Percentiles rank a stretch among this genome's conserved stretches.
Evolutionary conservation across 2,329 filamentous ascomycete genomes (phyloP).

Genomic region (Whalleya microplaca): DNA sequence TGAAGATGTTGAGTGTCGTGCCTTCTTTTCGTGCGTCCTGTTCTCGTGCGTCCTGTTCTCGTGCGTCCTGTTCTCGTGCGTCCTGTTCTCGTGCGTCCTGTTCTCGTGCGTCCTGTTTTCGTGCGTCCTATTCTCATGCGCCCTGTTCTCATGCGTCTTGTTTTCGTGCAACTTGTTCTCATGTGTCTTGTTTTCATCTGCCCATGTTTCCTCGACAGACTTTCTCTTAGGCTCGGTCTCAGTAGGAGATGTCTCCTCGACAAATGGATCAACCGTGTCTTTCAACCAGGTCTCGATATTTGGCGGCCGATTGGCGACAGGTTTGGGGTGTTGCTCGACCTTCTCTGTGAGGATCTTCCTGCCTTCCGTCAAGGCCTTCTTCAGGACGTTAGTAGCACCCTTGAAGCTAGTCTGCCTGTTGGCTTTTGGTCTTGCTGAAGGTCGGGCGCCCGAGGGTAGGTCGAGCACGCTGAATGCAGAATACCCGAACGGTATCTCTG

Average conservation of each 20-base stretch:
- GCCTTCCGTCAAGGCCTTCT: conserved; percentile 66
- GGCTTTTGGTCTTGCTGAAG: conserved; percentile 47
- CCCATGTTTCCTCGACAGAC: conserved; percentile 42
- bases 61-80: too few relatives aligned
- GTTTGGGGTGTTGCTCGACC: conserved; percentile 56
- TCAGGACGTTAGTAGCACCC: conserved; percentile 64
- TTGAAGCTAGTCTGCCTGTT: conserved; percentile 62
- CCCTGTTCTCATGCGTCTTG: too few relatives aligned
- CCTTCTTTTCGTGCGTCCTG: conserved; percentile 38
- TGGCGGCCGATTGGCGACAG: conserved; percentile 59
- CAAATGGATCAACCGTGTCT: conserved; percentile 64
- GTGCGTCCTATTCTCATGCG: too few relatives aligned
- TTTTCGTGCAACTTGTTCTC: too few relatives aligned
- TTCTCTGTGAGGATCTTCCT: conserved; percentile 68
- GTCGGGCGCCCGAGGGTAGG: conserved; percentile 54
- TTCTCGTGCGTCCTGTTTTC: too few relatives aligned
- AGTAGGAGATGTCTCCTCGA: conserved; percentile 44
- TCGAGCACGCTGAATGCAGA: conserved; percentile 70
- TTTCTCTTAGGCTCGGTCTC: conserved; percentile 36
- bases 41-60: too few relatives aligned
- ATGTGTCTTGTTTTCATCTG: conserved; percentile 38
- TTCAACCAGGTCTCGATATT: conserved; percentile 70
- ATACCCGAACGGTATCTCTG: conserved; percentile 65
- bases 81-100: too few relatives aligned
- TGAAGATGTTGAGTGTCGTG: conserved; percentile 28